Conservation (phyloP, 2,329 filamentous ascomycete genomes). For the Xylaria sp. region DNA sequence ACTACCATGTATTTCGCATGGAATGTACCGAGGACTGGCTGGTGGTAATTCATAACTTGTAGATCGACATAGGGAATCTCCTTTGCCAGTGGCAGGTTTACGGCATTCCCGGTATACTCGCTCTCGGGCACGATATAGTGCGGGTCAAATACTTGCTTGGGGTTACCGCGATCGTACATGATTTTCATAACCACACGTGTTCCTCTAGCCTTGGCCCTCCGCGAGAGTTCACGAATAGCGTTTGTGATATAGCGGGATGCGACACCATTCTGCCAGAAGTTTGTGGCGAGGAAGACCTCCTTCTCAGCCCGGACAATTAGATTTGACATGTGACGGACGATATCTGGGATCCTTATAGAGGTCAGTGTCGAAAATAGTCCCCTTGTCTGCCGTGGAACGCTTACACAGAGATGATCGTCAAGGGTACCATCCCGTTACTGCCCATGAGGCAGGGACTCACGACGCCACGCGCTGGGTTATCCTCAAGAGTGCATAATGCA, state of each 20-base stretch:
- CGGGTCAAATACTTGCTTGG: slow-evolving; percentile 72
- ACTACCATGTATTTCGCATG: slow-evolving; percentile 83
- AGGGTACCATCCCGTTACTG: slow-evolving; percentile 69
- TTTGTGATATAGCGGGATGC: slow-evolving; percentile 75
- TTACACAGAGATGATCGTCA: slow-evolving; percentile 74
- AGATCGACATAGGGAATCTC: slow-evolving; percentile 79
- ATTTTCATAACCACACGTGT: slow-evolving; percentile 74
- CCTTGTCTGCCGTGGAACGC: slow-evolving; percentile 25
- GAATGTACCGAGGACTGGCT: slow-evolving; percentile 76
- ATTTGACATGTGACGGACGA: slow-evolving; percentile 79
- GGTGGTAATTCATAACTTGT: slow-evolving; percentile 78
- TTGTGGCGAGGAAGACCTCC: slow-evolving; percentile 80
- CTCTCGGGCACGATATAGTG: slow-evolving; percentile 69
- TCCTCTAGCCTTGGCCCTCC: slow-evolving; percentile 68
- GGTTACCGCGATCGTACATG: slow-evolving; percentile 77
- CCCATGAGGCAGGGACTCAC: slow-evolving; percentile 65
- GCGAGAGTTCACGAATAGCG: slow-evolving; percentile 75
- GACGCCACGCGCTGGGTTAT: slow-evolving; percentile 62
- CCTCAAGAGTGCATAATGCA: slow-evolving; percentile 65
- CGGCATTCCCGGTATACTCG: slow-evolving; percentile 66
- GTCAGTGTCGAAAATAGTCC: slow-evolving; percentile 7
- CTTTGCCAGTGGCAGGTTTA: slow-evolving; percentile 69
- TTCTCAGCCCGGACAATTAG: slow-evolving; percentile 77
- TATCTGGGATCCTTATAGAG: slow-evolving; percentile 68
- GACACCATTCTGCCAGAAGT: slow-evolving; percentile 78